Evolutionary conservation across 2,329 filamentous ascomycete species (phyloP), one percentile per base, ranked within the genome.

Genomic region (Arthrobotrys sphaeroides): DNA sequence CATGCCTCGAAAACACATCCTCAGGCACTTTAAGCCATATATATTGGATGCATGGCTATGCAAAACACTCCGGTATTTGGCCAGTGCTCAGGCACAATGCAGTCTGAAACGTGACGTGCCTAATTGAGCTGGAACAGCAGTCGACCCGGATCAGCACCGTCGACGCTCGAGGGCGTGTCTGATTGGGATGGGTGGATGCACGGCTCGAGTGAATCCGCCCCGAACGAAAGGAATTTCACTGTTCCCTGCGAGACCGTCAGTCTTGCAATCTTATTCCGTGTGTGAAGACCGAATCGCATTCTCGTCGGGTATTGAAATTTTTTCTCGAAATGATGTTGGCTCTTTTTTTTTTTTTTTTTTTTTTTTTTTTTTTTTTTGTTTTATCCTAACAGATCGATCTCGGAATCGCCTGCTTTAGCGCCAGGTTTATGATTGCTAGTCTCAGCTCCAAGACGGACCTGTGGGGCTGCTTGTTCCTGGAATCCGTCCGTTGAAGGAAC

Each of bases 61-160:
- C 64, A 53, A 68, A 65, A 61, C 45, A 51, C 62, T 57, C 62
- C 55, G 43, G 47, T 22, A 55, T 62, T 74, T 67, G 49, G 67
- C 22, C 42, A 59, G 60, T 49, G 59, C 51, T 59, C 68, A 66
- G 62, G 62, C 62, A 62, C 70, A 68, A 74, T 74, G 62, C 70
- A 61, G 36, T 47, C 31, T 74, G 70, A 74, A 74, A 74, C 70
- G 36, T 36, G 57, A 74, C 62, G 57, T 68, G 53, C 62, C 62
- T 59, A 33, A 67, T 47, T 43, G 20, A 31, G 47, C 18, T 38
- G 18, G 31, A n/a, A 38, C 28, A 9, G n/a, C 13, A 47, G 5
- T 51, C 45, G 45, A 49, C 13, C 20, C 13, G 33, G 47, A 51
- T 18, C n/a, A 33, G 33, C n/a, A n/a, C n/a, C 26, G 18, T 55